A percentile compares a stretch with the other conserved stretches of the same genome.
Conservation (phyloP, 345 rosid species). For the Hibiscus syriacus region DNA sequence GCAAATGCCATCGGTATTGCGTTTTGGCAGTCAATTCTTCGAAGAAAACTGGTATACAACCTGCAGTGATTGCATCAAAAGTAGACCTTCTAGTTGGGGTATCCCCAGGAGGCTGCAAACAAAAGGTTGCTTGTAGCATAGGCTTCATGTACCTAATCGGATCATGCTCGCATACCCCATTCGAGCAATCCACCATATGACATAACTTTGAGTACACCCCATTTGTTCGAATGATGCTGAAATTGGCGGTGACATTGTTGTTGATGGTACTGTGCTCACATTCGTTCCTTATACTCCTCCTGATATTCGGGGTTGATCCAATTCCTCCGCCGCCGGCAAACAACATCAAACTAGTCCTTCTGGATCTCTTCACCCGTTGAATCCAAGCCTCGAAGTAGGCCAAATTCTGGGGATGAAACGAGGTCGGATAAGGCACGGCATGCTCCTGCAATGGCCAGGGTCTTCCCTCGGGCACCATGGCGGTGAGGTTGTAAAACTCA, state of each 20-base stretch:
- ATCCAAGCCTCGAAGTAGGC: conserved; percentile 59
- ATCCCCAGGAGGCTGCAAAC: conserved; percentile 91
- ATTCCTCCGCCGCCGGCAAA: conserved; percentile 93
- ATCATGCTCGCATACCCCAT: conserved; percentile 84
- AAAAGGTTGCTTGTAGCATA: conserved; percentile 64
- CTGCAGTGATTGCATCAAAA: conserved; percentile 74
- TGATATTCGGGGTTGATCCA: conserved; percentile 47
- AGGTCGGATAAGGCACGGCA: conserved; percentile 82
- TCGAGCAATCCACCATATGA: conserved; percentile 79
- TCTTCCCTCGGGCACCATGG: conserved; percentile 59
- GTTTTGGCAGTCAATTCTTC: conserved; percentile 68
- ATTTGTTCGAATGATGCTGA: not conserved
- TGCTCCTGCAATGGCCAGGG: conserved; percentile 93
- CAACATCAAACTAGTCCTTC: conserved; percentile 52
- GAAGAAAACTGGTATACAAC: conserved; percentile 91
- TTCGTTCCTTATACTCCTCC: conserved; percentile 75
- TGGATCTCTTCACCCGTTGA: conserved; percentile 50
- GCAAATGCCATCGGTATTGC: conserved; percentile 80
- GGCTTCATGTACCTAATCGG: conserved; percentile 77
- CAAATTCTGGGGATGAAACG: conserved; percentile 74
- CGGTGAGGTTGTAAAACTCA: conserved; percentile 67
- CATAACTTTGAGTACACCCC: conserved; percentile 35
- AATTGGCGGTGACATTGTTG: not conserved
- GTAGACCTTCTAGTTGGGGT: conserved; percentile 82
- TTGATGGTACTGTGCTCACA: conserved; percentile 32